Evolutionary conservation across 352 stramenopile species (phyloP), one percentile per base, ranked within the genome.

Genomic region (Pythium plurisporium): DNA sequence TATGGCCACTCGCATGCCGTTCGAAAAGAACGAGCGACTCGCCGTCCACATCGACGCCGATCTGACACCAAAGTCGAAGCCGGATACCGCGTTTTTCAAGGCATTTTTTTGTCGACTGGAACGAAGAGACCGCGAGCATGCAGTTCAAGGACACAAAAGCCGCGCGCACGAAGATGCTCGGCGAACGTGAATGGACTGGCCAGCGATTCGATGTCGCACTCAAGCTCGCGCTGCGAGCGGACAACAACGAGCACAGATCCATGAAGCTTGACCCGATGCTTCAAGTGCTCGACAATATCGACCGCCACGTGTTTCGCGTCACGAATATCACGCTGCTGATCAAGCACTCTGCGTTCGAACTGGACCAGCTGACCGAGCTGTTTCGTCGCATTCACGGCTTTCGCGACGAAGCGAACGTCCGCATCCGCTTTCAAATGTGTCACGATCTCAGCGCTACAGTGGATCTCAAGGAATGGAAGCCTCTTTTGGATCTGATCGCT

Each of bases 371-470:
- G 38, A 2, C 22, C 38, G 38, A 20, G 38, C 22, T 45, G 12
- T 20, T 45, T 6, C 17, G 20, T 9, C 38, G 17, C 17, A 9
- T 56, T 36, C 49, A 46, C 37, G n/a, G 11, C 5, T 45, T 56
- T 23, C 49, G 37, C 22, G 33, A 56, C 22, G 19, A 56, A 22
- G 37, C 49, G 15, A 12, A 56, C 37, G 34, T 56, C 15, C 26
- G 26, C 12, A 56, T 56, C 27, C 49, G 49, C 26, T 23, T 56
- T 14, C 25, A 56, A 15, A 20, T 56, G 34, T 22, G 49, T 33
- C 49, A 46, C 8, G 33, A 37, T 12, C 34, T 37, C 14, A 8
- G 23, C 15, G 5, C 17, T 15, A 36, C 49, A 17, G n/a, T 53
- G 0, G 22, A 38, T 26, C 45, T 56, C 10, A 15, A 23, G 17